These are phyloP conservation scores for Chrysosporium queenslandicum DNA, from an alignment of 2,329 filamentous ascomycete species.

Conservation along the genomic window DNA sequence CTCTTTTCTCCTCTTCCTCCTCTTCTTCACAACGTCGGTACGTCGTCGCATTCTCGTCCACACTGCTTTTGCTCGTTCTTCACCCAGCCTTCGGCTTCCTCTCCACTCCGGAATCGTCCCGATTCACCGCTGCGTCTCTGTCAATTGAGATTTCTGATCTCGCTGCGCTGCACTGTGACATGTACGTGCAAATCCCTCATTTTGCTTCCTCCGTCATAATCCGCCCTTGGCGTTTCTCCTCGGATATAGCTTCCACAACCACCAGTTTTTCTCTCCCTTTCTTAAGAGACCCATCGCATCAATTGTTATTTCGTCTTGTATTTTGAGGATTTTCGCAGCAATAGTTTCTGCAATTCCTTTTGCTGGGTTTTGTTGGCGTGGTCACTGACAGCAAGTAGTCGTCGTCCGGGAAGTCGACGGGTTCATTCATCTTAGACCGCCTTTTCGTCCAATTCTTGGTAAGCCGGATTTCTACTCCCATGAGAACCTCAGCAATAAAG, in stretches of 20 bases:
- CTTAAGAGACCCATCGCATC: too few species aligned
- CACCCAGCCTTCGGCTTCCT: constrained; percentile 9
- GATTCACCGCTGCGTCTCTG: constrained; percentile 1
- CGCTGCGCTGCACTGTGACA: background rate
- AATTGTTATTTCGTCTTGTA: too few species aligned
- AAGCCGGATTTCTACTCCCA: background rate
- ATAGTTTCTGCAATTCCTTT: too few species aligned
- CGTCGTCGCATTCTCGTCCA: background rate
- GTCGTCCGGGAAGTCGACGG: constrained; percentile 3
- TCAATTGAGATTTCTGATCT: background rate
- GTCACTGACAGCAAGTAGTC: background rate
- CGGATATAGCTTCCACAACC: background rate
- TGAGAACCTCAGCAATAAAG: background rate
- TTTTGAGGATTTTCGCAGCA: too few species aligned
- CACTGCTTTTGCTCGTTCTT: constrained; percentile 2
- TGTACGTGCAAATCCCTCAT: background rate
- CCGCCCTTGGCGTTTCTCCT: constrained; percentile 4
- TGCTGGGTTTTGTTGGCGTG: background rate
- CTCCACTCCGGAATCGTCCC: constrained; percentile 6
- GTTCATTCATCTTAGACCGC: constrained; percentile 1
- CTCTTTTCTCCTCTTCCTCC: background rate
- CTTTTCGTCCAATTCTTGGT: background rate
- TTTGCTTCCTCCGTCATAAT: background rate
- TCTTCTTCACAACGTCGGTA: constrained; percentile 8
- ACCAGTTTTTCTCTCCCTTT: too few species aligned